Evolutionary conservation across 345 rosid species (phyloP), one percentile per base, ranked within the genome.

Genomic region (Pugionium cornutum): DNA sequence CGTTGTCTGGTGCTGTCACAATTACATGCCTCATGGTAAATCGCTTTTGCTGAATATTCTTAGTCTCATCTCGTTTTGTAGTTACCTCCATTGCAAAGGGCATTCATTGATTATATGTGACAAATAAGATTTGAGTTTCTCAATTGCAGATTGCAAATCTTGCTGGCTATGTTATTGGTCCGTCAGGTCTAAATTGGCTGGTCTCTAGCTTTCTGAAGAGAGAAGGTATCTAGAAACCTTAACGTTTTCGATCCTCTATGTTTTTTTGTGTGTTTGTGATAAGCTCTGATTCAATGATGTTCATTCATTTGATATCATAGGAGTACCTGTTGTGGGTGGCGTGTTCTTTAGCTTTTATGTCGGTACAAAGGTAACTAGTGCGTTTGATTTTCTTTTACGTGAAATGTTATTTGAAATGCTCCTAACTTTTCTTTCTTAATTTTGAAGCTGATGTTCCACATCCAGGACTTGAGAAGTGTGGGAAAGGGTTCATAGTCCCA

Each of bases 1-100:
- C 97, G 7, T 66, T 81, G 61, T 84, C 86, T 43, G 94, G 98
- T 72, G 88, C 98, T 8, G 37, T 88, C 76, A 92, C 97, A 49
- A 85, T 92, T 69, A 83, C 94, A 58, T 88, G 94, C 63, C 94
- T 92, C 79, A 88, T 92, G 98, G 98, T 92, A 48, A 49, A 83
- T 75, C 43, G 64, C 58, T 56, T 28, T 40, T 55, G 9, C 33
- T 45, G 29, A 44, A 58, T 29, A 42, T 18, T 11, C 26, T 26
- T 35, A 18, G 1, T 25, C 51, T 35, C 7, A 8, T 48, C 18
- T 18, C 18, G 18, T 34, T 34, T 5, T 46, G 4, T 60, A 59
- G 44, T 59, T 59, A 5, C 28, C 7, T 33, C 44, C 43, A 42
- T 32, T 18, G 36, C 30, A 25, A 53, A 26, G 18, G 41, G 11